A percentile compares a stretch with the other conserved stretches of the same genome.
Conservation (phyloP, 2,329 filamentous ascomycete species). For the Colletotrichum coccodes region DNA sequence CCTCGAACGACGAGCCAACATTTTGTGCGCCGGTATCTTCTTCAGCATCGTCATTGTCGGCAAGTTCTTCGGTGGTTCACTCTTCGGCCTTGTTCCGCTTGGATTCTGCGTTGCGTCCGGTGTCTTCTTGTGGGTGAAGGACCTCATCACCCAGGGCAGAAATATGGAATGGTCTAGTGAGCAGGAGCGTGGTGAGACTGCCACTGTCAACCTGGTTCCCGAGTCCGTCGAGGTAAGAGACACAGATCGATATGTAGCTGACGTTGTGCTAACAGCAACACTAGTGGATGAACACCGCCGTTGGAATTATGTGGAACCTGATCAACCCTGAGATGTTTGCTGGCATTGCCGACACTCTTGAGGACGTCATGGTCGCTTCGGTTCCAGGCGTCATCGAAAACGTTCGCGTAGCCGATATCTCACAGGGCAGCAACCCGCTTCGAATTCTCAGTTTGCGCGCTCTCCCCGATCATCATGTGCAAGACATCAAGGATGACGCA, state of each 20-base stretch:
- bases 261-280: slow-evolving; percentile 39
- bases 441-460: slow-evolving; percentile 88
- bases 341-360: slow-evolving; percentile 84
- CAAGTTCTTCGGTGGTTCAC: slow-evolving; percentile 79
- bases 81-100: slow-evolving; percentile 81
- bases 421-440: slow-evolving; percentile 90
- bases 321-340: slow-evolving; percentile 96
- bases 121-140: slow-evolving; percentile 90
- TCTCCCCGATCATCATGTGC: slow-evolving; percentile 83
- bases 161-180: slow-evolving; percentile 91
- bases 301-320: slow-evolving; percentile 87
- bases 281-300: slow-evolving; percentile 90
- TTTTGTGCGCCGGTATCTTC: slow-evolving; percentile 77
- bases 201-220: slow-evolving; percentile 87
- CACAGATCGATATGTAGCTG: neutral
- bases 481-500: slow-evolving; percentile 77
- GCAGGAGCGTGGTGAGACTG: slow-evolving; percentile 84
- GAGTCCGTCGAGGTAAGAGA: slow-evolving; percentile 77
- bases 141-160: slow-evolving; percentile 82
- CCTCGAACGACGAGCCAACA: slow-evolving; percentile 79
- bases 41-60: slow-evolving; percentile 80
- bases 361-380: slow-evolving; percentile 95
- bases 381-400: slow-evolving; percentile 93
- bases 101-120: slow-evolving; percentile 78
- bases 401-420: slow-evolving; percentile 93